Base-by-base conservation (phyloP, 805 yeast species). In the Hermanozyma aechmeae region DNA sequence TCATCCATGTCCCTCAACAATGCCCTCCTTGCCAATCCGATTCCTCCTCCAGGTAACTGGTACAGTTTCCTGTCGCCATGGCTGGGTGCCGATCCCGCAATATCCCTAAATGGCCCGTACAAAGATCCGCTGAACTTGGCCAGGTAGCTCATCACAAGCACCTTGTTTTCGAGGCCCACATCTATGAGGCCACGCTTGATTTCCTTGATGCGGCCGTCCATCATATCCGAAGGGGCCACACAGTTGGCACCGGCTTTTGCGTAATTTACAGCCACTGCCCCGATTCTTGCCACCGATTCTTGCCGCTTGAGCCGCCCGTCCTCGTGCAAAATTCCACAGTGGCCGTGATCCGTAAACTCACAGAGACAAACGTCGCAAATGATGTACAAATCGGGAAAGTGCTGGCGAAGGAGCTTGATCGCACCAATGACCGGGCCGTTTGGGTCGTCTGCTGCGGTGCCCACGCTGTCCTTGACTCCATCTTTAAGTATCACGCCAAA, bases 81-180 rank as follows among this genome's bases (percentile, higher is more conserved):
- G 13, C 83, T 70, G 7, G 98, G 97, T 4, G 78, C 67, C 29
- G 94, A 80, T 21, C 93, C 92, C 3, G 97, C 98, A 25, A 96
- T 96, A 45, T 92, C 98, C 53, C 98, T 71, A 67, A 92, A 92
- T 4, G 98, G 98, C 1, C 98, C 98, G 52, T 92, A 92, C 27
- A 92, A 63, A 38, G 76, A 73, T 20, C 97, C 96, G 35, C 83
- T 68, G 51, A 92, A 92, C 53, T 92, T 92, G 34, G 97, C 97
- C 20, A 95, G 73, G 58, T 92, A 92, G 4, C 95, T 81, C 83
- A 92, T 78, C 21, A 92, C 75, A 63, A 89, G 76, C 27, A 86
- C 77, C 52, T 78, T 76, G 58, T 92, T 94, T 13, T 95, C 95
- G 35, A 92, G 56, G 16, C 77, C 79, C 9, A 81, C 85, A 26